Evolutionary conservation across 371 early-diverging fungal genomes (phyloP), one percentile per base, ranked within the genome.

Genomic region (Smittium mucronatum): DNA sequence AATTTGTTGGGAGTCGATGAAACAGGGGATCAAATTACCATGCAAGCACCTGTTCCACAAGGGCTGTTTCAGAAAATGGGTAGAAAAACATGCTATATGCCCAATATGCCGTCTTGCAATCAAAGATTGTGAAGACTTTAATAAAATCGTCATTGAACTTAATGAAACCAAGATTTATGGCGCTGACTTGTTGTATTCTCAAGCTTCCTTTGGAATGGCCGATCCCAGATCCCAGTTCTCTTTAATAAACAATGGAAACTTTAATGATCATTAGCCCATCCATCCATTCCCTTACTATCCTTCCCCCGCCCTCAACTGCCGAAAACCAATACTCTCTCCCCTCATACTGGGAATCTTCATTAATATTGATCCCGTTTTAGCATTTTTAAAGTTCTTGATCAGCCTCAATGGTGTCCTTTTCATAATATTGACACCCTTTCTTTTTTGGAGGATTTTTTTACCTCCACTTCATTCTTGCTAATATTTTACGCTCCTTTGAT

Each of bases 31-130:
- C 17, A 64, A 30, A 33, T 31, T 70, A 21, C 70, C 70, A 30
- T 70, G 70, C 65, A 30, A 31, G 68, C 70, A 70, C 31, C 34
- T 70, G 33, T 70, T 70, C 31, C 70, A 70, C 65, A 57, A 57
- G 69, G 58, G n/a, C 5, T 65, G 65, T 34, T 65, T 65, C 15
- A n/a, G 65, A 11, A 65, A 65, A 33, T 65, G 65, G 65, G 34
- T 65, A n/a, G 65, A 65, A 33, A 65, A 36, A 33, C 65, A 33
- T 34, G 31, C 65, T 5, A 32, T 65, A 31, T 65, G 65, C n/a
- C 65, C 65, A n/a, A n/a, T 65, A 2, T 65, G 65, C 36, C 1
- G 65, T 5, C 32, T n/a, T 2, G 36, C 29, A n/a, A 34, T 65
- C 34, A 65, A 65, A 65, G 5, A 32, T 5, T 65, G 65, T 33